Base-by-base conservation (phyloP, 228 moss, liverwort and hornwort species). In the Sphagnum fallax region DNA sequence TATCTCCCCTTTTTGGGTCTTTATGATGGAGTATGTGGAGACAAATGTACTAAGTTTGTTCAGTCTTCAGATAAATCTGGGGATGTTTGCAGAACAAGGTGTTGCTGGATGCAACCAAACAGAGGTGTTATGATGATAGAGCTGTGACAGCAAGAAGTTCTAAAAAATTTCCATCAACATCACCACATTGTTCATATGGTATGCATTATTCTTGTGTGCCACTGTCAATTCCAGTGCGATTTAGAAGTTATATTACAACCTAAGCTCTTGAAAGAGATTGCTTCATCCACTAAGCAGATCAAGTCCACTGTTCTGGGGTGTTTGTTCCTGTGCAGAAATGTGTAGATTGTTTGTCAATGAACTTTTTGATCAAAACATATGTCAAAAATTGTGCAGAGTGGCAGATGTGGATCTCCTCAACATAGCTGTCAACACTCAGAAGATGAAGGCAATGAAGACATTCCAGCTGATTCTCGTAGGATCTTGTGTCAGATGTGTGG, bases 401-500 rank as follows among this genome's bases (percentile, higher is more conserved):
- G 90, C 69, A 81, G 89, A 84, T 85, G 90, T 77, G 90, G 92
- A 72, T 90, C 92, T 52, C 84, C 92, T 65, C 90, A 81, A 75
- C 92, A 90, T 83, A 92, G 92, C 49, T 95, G 90, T 83, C 89
- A 82, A 67, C 85, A 83, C 65, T 88, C 92, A 70, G 92, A 95
- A 69, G 89, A 92, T 71, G 95, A 95, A 71, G 87, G 87, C 59
- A 90, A 90, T 8, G 92, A 91, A 51, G 87, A 89, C 18, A 66
- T 91, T 68, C 83, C 91, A 69, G 84, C 84, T 72, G 91, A 89
- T 71, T 95, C 95, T 62, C 87, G 90, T 75, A 84, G 91, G 73
- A 89, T 95, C 62, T 80, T 84, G 65, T 95, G 92, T 83, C 79
- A 84, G 77, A 95, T 83, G 76, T 95, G 95, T 86, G 92, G 88